Evolutionary conservation across 2,329 filamentous ascomycete genomes (phyloP).

Genomic region (Botryosphaeria agaves): DNA sequence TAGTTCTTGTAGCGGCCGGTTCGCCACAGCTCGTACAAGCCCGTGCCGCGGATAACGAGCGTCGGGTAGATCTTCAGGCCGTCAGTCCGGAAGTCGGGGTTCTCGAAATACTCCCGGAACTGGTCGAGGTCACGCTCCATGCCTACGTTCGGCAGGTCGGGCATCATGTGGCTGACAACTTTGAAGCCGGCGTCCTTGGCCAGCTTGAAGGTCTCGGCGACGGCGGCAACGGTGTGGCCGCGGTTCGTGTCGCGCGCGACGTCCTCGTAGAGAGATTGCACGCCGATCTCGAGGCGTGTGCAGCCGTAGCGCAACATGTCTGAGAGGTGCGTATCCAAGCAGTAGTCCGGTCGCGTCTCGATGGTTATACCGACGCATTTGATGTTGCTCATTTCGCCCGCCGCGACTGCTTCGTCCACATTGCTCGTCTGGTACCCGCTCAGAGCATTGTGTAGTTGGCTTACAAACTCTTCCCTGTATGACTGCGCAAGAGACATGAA

Average conservation of each 20-base stretch:
- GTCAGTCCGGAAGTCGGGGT: conserved; percentile 87
- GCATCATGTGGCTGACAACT: conserved; percentile 99
- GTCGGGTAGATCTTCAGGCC: conserved; percentile 97
- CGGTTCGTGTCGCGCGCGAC: conserved; percentile 96
- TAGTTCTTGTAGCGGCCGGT: conserved; percentile 98
- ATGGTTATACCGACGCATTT: conserved; percentile 99
- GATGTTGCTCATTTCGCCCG: conserved; percentile 89
- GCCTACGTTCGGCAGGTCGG: conserved; percentile 89
- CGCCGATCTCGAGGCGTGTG: conserved; percentile 83
- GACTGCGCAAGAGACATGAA: conserved; percentile 91
- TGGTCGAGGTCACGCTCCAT: conserved; percentile 97
- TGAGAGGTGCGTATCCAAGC: conserved; percentile 82
- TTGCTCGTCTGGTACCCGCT: conserved; percentile 89
- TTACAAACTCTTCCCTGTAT: conserved; percentile 87
- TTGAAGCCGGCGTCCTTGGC: conserved; percentile 98
- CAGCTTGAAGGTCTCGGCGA: conserved; percentile 93
- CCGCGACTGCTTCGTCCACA: conserved; percentile 87
- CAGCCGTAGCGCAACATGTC: conserved; percentile 97
- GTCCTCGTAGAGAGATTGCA: conserved; percentile 94
- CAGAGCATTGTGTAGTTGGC: conserved; percentile 88
- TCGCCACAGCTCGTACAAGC: conserved; percentile 92
- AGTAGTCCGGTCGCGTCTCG: conserved; percentile 93
- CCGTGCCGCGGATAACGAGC: conserved; percentile 88
- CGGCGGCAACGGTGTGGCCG: conserved; percentile 86
- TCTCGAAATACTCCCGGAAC: conserved; percentile 96